Conservation (phyloP, 2,329 filamentous ascomycete genomes). For the Penicillium janthinellum region DNA sequence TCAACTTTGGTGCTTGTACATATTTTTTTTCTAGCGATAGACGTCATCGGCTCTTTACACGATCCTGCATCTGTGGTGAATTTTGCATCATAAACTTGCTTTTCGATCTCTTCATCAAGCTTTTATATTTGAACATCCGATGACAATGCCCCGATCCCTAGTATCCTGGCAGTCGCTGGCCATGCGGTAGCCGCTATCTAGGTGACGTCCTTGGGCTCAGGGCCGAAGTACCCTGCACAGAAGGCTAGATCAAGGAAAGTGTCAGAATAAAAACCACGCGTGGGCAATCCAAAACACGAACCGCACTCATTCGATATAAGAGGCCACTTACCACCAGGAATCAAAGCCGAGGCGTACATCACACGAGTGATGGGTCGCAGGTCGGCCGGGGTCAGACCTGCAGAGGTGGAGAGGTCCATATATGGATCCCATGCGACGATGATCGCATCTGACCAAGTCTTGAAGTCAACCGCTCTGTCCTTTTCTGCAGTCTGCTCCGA, state of each 20-base stretch:
- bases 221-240: constrained; percentile 38
- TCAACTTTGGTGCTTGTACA: constrained; percentile 10
- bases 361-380: constrained; percentile 57
- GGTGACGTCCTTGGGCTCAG: constrained; percentile 13
- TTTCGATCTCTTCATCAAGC: not conserved
- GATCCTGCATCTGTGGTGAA: not conserved
- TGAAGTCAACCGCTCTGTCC: constrained; percentile 33
- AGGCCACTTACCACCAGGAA: constrained; percentile 55
- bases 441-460: constrained; percentile 38
- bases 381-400: constrained; percentile 43
- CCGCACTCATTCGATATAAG: not conserved
- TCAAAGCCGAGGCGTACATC: constrained; percentile 60
- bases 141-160: not conserved
- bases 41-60: constrained; percentile 10
- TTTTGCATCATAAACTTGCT: not conserved
- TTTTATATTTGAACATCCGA: not conserved
- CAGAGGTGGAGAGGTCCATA: constrained; percentile 39
- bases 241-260: constrained; percentile 34
- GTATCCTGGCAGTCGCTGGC: not conserved
- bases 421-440: constrained; percentile 43
- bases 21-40: constrained; percentile 15
- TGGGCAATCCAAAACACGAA: not conserved
- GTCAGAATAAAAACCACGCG: not conserved
- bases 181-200: not conserved
- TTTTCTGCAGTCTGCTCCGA: constrained; percentile 39